Conservation (phyloP, 2,329 filamentous ascomycete genomes). For the Ramularia endophylla region DNA sequence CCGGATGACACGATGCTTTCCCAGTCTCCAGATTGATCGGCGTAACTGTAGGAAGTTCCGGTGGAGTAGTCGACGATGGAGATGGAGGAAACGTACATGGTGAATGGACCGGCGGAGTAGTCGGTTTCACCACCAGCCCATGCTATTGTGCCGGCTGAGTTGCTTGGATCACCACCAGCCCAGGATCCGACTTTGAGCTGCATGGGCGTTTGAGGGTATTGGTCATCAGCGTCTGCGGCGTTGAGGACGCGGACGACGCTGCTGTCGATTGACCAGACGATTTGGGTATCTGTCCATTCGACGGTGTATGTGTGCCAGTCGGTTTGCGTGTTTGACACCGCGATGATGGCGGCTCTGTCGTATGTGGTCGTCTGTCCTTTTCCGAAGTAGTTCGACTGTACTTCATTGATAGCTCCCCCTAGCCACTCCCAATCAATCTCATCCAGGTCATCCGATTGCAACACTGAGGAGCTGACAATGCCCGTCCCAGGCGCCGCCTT, state of each 20-base stretch:
- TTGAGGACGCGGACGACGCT: conserved; percentile 70
- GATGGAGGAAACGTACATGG: conserved; percentile 74
- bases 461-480: conserved; percentile 86
- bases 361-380: conserved; percentile 83
- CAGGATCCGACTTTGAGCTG: conserved; percentile 87
- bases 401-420: conserved; percentile 65
- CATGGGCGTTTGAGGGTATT: conserved; percentile 96
- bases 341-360: conserved; percentile 79
- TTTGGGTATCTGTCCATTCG: conserved; percentile 81
- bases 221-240: conserved; percentile 60
- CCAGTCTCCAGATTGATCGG: conserved; percentile 72
- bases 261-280: conserved; percentile 81
- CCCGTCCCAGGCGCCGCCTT: conserved; percentile 82
- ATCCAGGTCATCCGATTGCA: conserved; percentile 87
- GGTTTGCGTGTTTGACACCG: conserved; percentile 61
- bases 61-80: conserved; percentile 88
- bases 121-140: conserved; percentile 87
- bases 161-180: conserved; percentile 81
- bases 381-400: conserved; percentile 97
- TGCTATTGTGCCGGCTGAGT: conserved; percentile 72
- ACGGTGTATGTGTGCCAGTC: conserved; percentile 80
- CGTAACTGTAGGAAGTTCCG: conserved; percentile 76
- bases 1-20: conserved; percentile 74
- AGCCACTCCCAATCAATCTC: conserved; percentile 99
- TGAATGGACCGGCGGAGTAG: conserved; percentile 76